Conservation (phyloP, 768 basidiomycete genomes). For the Tricholoma sp. region DNA sequence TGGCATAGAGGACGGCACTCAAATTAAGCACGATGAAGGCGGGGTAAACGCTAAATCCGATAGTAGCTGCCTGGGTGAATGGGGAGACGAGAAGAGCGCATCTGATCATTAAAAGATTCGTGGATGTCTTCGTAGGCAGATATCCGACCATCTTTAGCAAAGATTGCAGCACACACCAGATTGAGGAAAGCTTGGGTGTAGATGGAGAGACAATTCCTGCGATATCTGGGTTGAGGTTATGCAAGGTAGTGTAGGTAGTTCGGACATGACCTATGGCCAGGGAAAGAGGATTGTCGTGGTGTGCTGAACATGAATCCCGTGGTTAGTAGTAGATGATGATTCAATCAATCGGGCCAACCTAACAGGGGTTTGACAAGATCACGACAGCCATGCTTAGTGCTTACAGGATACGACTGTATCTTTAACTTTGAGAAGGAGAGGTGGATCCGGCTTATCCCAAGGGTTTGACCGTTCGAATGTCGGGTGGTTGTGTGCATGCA, state of each 20-base stretch:
- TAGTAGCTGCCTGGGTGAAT: not conserved
- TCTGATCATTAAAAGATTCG: not conserved
- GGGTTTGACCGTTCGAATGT: no score
- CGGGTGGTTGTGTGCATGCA: no score
- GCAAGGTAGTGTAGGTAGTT: not conserved
- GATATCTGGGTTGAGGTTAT: constrained; percentile 11
- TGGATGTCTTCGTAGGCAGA: not conserved
- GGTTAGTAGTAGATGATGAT: no score
- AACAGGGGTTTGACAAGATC: no score
- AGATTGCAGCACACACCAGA: not conserved
- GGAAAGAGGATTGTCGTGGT: not conserved
- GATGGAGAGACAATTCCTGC: constrained; percentile 16
- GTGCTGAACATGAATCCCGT: no score
- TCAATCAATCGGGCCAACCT: no score
- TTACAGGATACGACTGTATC: no score
- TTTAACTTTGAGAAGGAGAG: no score
- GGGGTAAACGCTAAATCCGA: not conserved
- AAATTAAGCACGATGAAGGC: not conserved
- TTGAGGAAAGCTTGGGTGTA: constrained; percentile 12
- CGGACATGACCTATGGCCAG: not conserved
- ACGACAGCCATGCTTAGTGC: no score
- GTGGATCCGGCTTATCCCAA: no score
- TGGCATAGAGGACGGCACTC: no score
- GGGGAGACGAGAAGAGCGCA: not conserved
- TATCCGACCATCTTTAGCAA: not conserved